Evolutionary conservation across 2,329 filamentous ascomycete genomes (phyloP).

Genomic region (Stachybotrys elegans): DNA sequence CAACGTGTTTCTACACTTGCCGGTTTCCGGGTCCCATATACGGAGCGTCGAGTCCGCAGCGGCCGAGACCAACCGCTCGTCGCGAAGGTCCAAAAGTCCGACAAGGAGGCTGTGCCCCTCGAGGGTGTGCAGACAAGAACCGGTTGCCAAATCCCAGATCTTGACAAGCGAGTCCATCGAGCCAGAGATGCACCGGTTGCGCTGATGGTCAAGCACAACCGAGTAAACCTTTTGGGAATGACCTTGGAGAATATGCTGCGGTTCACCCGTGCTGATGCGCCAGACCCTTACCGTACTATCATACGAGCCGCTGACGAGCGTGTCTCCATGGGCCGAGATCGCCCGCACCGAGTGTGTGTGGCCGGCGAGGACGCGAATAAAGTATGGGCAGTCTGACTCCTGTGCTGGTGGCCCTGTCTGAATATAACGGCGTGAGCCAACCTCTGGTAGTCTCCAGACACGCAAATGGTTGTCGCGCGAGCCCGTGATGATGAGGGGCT

Average conservation of each 20-base stretch:
- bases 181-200: constrained; percentile 93
- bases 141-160: constrained; percentile 91
- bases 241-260: constrained; percentile 75
- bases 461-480: constrained; percentile 91
- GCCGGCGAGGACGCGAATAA: constrained; percentile 78
- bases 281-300: constrained; percentile 93
- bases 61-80: constrained; percentile 87
- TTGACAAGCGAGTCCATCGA: constrained; percentile 99
- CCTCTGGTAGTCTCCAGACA: constrained; percentile 88
- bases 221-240: constrained; percentile 95
- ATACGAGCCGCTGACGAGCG: constrained; percentile 94
- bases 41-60: constrained; percentile 92
- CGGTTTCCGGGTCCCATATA: constrained; percentile 94
- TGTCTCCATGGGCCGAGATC: constrained; percentile 91
- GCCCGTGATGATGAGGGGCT: constrained; percentile 94
- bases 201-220: constrained; percentile 85
- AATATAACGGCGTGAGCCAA: constrained; percentile 70
- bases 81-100: constrained; percentile 81
- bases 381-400: constrained; percentile 85
- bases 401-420: constrained; percentile 71
- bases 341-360: constrained; percentile 93
- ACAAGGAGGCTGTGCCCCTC: constrained; percentile 92
- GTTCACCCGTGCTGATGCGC: constrained; percentile 94
- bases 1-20: constrained; percentile 82
- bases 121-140: constrained; percentile 78